Evolutionary conservation across 371 early-diverging fungal genomes (phyloP).

Genomic region (Mucor sp.): DNA sequence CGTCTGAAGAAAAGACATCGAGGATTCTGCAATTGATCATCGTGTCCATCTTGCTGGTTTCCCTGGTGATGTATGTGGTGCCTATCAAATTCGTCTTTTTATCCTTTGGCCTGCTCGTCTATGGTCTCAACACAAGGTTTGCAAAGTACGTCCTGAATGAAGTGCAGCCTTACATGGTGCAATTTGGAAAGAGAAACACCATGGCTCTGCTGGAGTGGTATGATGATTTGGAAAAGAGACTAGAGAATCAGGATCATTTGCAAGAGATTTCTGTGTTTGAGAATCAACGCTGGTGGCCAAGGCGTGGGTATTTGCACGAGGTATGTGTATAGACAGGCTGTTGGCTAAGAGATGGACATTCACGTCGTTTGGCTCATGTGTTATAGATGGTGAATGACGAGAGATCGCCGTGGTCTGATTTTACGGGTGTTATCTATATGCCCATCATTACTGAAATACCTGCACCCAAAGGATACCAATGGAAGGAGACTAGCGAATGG

Average conservation of each 20-base stretch:
- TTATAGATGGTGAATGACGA: constrained; percentile 21
- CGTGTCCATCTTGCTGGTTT: constrained; percentile 10
- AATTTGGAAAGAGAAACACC: constrained; percentile 10
- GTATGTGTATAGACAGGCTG: neutral
- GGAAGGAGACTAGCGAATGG: constrained; percentile 28
- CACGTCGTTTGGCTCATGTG: too few species aligned
- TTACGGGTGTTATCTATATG: constrained; percentile 15
- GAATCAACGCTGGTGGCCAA: constrained; percentile 32
- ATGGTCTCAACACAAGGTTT: constrained; percentile 20
- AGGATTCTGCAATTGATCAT: constrained; percentile 34
- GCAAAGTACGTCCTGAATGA: constrained; percentile 13
- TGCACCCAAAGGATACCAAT: constrained; percentile 25
- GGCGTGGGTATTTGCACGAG: constrained; percentile 15
- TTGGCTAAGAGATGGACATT: neutral
- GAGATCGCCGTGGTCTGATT: constrained; percentile 24
- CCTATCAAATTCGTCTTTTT: constrained; percentile 16
- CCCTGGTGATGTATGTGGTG: constrained; percentile 6
- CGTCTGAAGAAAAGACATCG: constrained; percentile 31
- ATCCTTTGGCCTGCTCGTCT: constrained; percentile 15
- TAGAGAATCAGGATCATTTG: constrained; percentile 12
- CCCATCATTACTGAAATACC: constrained; percentile 20
- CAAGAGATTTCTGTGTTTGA: constrained; percentile 28
- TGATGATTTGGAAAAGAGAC: constrained; percentile 20
- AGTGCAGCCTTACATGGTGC: constrained; percentile 18
- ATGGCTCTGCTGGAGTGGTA: constrained; percentile 17